Conservation (phyloP, 352 stramenopile genomes). For the Phytophthora constricta region DNA sequence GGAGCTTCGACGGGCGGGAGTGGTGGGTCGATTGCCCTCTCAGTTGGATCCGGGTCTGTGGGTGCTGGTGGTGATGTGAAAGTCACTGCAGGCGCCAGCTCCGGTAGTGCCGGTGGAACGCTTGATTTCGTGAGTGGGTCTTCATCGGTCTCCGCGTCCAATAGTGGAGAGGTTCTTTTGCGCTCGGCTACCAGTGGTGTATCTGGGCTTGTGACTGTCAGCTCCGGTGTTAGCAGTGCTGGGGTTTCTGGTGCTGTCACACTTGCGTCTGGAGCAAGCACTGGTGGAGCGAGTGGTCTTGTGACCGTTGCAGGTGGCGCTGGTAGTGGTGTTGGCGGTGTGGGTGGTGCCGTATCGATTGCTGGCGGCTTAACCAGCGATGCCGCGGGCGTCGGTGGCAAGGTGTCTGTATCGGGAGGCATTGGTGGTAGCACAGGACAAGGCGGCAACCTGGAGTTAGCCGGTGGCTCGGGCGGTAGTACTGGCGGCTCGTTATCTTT, state of each 20-base stretch:
- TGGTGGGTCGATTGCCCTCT: constrained; percentile 52
- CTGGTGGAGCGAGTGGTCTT: constrained; percentile 38
- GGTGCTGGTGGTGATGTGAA: constrained; percentile 51
- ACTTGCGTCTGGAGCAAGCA: constrained; percentile 47
- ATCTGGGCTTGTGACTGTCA: constrained; percentile 29
- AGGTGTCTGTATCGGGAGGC: constrained; percentile 19
- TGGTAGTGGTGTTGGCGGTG: constrained; percentile 31
- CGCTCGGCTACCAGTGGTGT: constrained; percentile 35
- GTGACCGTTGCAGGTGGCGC: constrained; percentile 46
- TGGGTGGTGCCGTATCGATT: constrained; percentile 45
- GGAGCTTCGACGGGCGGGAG: constrained; percentile 49
- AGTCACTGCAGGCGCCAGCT: constrained; percentile 47
- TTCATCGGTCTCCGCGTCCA: constrained; percentile 35
- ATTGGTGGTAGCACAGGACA: constrained; percentile 20
- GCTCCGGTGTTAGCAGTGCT: constrained; percentile 39
- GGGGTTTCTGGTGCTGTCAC: constrained; percentile 40
- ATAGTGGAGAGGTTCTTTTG: constrained; percentile 49
- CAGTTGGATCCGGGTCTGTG: constrained; percentile 49
- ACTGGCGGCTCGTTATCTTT: constrained; percentile 34
- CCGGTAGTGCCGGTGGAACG: constrained; percentile 45
- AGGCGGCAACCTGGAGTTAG: constrained; percentile 21
- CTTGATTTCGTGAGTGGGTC: constrained; percentile 44
- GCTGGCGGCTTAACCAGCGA: constrained; percentile 19
- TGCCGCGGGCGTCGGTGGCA: constrained; percentile 16
- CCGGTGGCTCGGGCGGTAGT: constrained; percentile 25